These are phyloP conservation scores for Capsicum chinense DNA, from an alignment of 257 asterid species.

Conservation along the genomic window DNA sequence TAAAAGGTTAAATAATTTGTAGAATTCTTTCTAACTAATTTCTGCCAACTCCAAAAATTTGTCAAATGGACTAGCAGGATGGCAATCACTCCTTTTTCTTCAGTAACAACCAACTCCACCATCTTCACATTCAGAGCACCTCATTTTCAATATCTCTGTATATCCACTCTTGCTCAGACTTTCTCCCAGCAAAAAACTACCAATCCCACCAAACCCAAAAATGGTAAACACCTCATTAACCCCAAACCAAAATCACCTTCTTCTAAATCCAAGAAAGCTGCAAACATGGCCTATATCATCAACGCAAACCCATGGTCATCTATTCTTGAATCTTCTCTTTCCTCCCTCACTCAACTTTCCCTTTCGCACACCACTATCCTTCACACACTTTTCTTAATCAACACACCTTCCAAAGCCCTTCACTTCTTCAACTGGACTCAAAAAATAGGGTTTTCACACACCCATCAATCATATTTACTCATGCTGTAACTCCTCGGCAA, in stretches of 20 bases:
- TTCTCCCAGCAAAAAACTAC: conserved; percentile 41
- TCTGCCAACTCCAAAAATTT: neutral
- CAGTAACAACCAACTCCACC: neutral
- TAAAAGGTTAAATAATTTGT: neutral
- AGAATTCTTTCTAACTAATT: too few relatives aligned
- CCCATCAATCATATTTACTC: conserved; percentile 63
- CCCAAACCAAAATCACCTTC: conserved; percentile 37
- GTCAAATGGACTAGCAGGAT: conserved; percentile 15
- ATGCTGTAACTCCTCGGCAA: conserved; percentile 68
- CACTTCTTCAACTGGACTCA: conserved; percentile 73
- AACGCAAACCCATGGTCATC: conserved; percentile 71
- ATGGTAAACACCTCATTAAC: conserved; percentile 2
- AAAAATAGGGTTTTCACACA: conserved; percentile 57
- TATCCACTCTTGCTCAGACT: conserved; percentile 38
- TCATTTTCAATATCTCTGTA: neutral
- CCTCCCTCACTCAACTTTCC: conserved; percentile 44
- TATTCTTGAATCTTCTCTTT: conserved; percentile 56
- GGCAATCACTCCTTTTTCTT: neutral
- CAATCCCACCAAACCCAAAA: neutral
- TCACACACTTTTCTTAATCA: conserved; percentile 70
- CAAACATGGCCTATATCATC: conserved; percentile 57
- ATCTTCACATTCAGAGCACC: neutral
- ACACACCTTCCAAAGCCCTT: conserved; percentile 61
- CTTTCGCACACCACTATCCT: conserved; percentile 74
- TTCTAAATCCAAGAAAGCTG: conserved; percentile 55